These are phyloP conservation scores for Xylariaceae sp. DNA, from an alignment of 2,329 filamentous ascomycete species.

Conservation along the genomic window DNA sequence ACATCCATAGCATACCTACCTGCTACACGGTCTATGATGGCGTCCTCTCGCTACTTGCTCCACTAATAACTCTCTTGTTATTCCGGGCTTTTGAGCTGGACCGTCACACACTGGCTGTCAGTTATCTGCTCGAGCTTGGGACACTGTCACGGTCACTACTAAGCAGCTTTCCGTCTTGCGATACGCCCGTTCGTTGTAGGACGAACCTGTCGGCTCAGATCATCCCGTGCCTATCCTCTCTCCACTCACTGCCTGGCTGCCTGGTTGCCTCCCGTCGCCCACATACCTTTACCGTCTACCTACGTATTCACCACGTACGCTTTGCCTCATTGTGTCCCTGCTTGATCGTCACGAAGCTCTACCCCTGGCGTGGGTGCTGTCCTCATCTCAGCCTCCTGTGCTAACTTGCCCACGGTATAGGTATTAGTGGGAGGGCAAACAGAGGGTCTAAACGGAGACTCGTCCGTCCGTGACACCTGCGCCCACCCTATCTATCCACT, in stretches of 20 bases:
- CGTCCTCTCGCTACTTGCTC: neutral
- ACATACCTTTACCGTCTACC: too few species aligned
- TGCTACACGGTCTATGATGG: neutral
- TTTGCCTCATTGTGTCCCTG: constrained; percentile 1
- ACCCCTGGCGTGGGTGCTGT: constrained; percentile 14
- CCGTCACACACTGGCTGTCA: neutral
- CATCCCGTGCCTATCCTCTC: neutral
- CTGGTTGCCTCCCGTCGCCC: neutral
- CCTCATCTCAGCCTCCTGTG: constrained; percentile 20
- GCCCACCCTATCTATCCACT: constrained; percentile 3
- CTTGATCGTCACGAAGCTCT: constrained; percentile 11
- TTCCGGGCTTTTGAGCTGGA: neutral
- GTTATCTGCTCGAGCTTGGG: neutral
- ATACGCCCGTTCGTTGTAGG: constrained; percentile 1
- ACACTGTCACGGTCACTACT: neutral
- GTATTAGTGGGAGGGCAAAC: constrained; percentile 5
- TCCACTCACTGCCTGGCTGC: neutral
- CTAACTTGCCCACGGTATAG: constrained; percentile 9
- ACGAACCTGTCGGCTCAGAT: constrained; percentile 6
- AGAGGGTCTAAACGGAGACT: constrained; percentile 10
- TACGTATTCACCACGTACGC: neutral
- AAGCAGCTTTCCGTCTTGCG: constrained; percentile 5
- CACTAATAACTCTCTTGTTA: neutral
- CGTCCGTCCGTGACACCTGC: neutral
- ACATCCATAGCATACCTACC: neutral